phyloP scores from a whole-genome alignment of 768 basidiomycete genomes.

The Suillus clintonianus region DNA sequence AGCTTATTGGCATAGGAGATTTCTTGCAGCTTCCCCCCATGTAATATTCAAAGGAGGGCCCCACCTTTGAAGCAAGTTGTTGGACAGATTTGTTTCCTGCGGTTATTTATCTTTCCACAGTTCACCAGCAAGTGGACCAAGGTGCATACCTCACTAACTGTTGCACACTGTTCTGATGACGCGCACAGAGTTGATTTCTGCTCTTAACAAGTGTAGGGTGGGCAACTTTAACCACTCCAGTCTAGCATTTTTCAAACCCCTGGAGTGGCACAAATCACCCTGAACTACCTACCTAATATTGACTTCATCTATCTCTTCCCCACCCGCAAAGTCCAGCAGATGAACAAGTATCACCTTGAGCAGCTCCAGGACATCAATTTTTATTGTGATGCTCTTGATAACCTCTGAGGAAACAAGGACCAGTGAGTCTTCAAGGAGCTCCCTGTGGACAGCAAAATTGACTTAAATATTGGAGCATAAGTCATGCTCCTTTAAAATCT shows the following conservation, averaged over 20 bases:
- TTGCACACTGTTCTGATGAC: no score
- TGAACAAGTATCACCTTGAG: constrained; percentile 57
- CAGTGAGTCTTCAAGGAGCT: constrained; percentile 60
- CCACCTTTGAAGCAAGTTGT: background rate
- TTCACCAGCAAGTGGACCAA: background rate
- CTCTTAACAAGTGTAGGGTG: constrained; percentile 76
- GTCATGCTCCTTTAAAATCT: constrained; percentile 75
- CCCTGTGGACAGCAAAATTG: constrained; percentile 56
- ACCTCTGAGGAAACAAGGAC: constrained; percentile 32
- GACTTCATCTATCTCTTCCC: constrained; percentile 62
- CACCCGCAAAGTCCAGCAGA: constrained; percentile 60
- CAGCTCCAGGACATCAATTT: no score
- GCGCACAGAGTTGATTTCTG: constrained; percentile 59
- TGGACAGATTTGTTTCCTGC: background rate
- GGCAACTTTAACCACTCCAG: constrained; percentile 53
- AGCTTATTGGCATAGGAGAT: background rate
- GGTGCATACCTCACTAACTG: no score
- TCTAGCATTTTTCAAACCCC: constrained; percentile 46
- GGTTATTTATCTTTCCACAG: background rate
- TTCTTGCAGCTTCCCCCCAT: background rate
- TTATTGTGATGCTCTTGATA: no score
- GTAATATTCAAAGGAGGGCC: background rate
- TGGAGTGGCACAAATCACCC: constrained; percentile 37
- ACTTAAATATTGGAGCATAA: constrained; percentile 63
- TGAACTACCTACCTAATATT: constrained; percentile 30